Conservation (phyloP, 75 land plant species). For the Azolla pinnata region DNA sequence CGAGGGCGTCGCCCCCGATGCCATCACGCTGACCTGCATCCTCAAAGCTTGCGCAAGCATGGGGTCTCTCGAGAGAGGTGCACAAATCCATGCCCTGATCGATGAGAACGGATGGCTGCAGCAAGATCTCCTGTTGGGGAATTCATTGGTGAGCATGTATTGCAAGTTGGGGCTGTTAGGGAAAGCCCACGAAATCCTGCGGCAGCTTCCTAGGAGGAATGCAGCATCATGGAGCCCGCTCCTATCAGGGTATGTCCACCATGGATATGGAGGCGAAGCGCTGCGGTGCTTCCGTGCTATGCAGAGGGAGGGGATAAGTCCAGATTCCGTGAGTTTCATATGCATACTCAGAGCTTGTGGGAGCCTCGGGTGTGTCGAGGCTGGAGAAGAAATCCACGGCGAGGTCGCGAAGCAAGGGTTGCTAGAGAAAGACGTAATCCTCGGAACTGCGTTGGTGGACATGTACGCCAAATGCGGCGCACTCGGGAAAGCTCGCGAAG, state of each 20-base stretch:
- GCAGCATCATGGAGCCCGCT: conserved; percentile 43
- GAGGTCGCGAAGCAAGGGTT: conserved; percentile 18
- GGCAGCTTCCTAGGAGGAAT: conserved; percentile 24
- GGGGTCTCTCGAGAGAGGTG: background rate
- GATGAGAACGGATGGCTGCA: conserved; percentile 17
- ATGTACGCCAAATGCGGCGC: conserved; percentile 21
- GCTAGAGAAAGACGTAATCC: background rate
- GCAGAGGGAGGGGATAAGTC: conserved; percentile 12
- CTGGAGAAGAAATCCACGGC: conserved; percentile 22
- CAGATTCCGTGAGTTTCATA: conserved; percentile 28
- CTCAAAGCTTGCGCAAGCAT: conserved; percentile 19
- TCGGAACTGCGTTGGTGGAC: conserved; percentile 33
- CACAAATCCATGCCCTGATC: conserved; percentile 12
- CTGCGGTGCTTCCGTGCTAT: conserved; percentile 33
- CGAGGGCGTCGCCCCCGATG: conserved; percentile 20
- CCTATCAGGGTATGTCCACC: conserved; percentile 39
- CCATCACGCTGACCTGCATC: conserved; percentile 26
- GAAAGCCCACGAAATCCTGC: conserved; percentile 19
- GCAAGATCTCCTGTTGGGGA: conserved; percentile 20
- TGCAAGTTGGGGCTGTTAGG: conserved; percentile 38
- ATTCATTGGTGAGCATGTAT: conserved; percentile 41
- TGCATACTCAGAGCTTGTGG: conserved; percentile 34
- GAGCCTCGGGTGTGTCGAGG: conserved; percentile 28
- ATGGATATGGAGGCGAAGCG: conserved; percentile 37
- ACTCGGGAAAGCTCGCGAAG: conserved; percentile 21